Base-by-base conservation (phyloP, 2,329 filamentous ascomycete genomes). In the Paraphaeosphaeria minitans region DNA sequence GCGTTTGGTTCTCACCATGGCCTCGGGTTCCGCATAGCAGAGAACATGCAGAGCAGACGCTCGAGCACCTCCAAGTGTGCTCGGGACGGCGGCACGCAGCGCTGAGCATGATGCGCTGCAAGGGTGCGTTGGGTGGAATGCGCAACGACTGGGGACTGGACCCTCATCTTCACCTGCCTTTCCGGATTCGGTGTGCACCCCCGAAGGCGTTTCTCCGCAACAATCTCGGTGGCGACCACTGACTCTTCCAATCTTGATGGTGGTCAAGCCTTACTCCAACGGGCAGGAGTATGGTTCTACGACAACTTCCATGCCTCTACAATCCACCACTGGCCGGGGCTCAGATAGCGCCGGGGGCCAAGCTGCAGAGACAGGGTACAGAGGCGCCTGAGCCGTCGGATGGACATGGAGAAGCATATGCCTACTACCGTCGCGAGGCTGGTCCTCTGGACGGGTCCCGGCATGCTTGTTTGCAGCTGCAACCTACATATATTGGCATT, bases 241-340 rank as follows among this genome's bases (percentile, higher is more conserved):
- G 29, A 14, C 27, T 27, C 27, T 48, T 4, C 14, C 39, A 45
- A 22, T 48, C 31, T 48, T 7, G 46, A 13, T 46, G 56, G 55
- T 55, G 53, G 50, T 59, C 53, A 33, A 41, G 45, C 59, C 19
- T 51, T 46, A 31, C 62, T 54, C 9, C 29, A 53, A 48, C 16
- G 37, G 62, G 62, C 52, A 65, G 60, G 62, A 27, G 41, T 51
- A 43, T 53, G 21, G 24, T 65, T 62, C 57, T 45, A 57, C 53
- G 46, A 56, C 54, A 62, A 57, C 62, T 62, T 62, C 59, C 54
- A 50, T 62, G 55, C 57, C 35, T 50, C 45, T 51, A 45, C 13
- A 31, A 46, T 59, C 31, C 49, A 51, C 50, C 53, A 61, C 49
- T 61, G 58, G 53, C 54, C 56, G 41, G 49, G 50, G 46, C 21